These are phyloP conservation scores for Gracilaria gracilis DNA, from an alignment of 23 red algal species.

Conservation along the genomic window DNA sequence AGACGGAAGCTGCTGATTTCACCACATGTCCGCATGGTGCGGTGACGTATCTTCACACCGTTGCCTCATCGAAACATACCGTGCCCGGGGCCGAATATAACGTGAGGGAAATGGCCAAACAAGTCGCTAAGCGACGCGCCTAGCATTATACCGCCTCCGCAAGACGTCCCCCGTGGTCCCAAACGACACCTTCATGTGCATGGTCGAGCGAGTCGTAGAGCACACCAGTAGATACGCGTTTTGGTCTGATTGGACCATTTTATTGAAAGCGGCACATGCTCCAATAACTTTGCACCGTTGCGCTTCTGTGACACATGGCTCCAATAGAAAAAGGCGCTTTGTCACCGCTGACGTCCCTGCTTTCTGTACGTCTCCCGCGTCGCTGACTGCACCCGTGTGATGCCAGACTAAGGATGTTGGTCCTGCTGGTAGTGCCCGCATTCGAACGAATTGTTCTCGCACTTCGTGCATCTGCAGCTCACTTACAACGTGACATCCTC, in stretches of 20 bases:
- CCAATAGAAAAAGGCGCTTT: not conserved
- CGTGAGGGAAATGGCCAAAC: not conserved
- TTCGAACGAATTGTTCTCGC: too few relatives aligned
- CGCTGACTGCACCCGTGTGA: too few relatives aligned
- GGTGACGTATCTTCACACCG: not conserved
- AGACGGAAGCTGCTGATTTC: conserved; percentile 2
- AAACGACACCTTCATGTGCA: too few relatives aligned
- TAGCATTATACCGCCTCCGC: too few relatives aligned
- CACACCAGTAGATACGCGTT: not conserved
- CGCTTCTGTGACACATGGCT: not conserved
- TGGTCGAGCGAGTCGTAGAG: too few relatives aligned
- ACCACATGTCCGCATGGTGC: not conserved
- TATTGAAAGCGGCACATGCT: too few relatives aligned
- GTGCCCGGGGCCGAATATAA: not conserved
- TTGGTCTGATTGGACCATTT: not conserved
- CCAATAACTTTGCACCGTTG: not conserved
- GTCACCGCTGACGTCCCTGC: not conserved
- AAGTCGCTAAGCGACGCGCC: too few relatives aligned
- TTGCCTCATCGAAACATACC: not conserved
- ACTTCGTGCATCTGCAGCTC: too few relatives aligned
- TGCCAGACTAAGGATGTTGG: too few relatives aligned
- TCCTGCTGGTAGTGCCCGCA: too few relatives aligned
- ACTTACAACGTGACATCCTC: too few relatives aligned
- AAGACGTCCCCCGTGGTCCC: too few relatives aligned
- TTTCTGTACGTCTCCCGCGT: not conserved